Base-by-base conservation (phyloP, 208 protist genomes). In the Acanthamoeba lenticulata region DNA sequence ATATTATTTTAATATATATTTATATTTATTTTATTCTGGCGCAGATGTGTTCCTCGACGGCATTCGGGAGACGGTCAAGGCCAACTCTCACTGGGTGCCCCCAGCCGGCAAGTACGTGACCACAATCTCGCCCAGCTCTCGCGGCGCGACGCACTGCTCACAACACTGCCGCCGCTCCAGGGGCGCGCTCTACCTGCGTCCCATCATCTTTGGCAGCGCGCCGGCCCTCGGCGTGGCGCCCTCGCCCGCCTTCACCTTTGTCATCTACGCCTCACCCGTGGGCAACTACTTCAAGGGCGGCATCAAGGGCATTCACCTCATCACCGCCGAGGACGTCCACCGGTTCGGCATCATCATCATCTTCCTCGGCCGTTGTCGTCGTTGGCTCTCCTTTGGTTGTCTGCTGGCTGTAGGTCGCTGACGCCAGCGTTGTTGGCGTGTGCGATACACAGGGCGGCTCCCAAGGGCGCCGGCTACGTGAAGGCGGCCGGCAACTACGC, bases 231-330 rank as follows among this genome's bases (percentile, higher is more conserved):
- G 89, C 29, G 89, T 93, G 27, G 89, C 62, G 0, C 89, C 89
- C 29, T 93, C 89, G 19, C 65, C 89, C 32, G 89, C 62, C 89
- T 93, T 32, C 65, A 93, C 89, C 17, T 93, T 93, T 24, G 65
- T 81, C 36, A 81, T 93, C 89, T 93, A 93, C 44, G 89, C 89
- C 65, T 93, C 89, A 11, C 89, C 89, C 4, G 89, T 93, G n/a
- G 89, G 89, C 62, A 93, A 93, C 65, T 93, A 93, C 65, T 93
- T 93, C 62, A 93, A 93, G 47, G 89, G 85, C 24, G 85, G 85
- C 52, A 45, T 91, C 32, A 1, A 24, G 38, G 89, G 89, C 27
- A 93, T 93, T 19, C 7, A 93, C 42, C 67, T 93, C 32, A 57
- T 93, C 34, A 24, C 62, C 6, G 4, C 60, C 38, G 65, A 72